Conservation (phyloP, 164 flowering plant genomes). For the Macadamia tetraphylla region DNA sequence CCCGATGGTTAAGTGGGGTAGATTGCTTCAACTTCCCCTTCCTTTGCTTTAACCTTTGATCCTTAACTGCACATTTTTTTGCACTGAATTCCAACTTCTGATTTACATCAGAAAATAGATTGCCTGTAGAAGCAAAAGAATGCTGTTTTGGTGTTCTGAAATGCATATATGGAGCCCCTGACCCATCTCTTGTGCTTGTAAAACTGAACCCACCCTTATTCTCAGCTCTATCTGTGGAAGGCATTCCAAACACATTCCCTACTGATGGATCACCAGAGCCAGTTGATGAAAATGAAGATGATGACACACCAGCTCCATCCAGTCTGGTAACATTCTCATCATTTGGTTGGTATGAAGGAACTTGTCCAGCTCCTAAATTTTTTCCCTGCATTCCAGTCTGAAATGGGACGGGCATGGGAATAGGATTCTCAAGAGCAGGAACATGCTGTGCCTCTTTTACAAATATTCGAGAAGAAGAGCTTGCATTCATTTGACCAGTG, state of each 20-base stretch:
- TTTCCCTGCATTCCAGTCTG: conserved; percentile 14
- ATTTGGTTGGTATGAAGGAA: conserved; percentile 10
- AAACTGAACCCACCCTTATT: conserved; percentile 28
- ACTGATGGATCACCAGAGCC: conserved; percentile 16
- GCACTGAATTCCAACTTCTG: conserved; percentile 39
- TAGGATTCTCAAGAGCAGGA: conserved; percentile 10
- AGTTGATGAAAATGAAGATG: conserved; percentile 19
- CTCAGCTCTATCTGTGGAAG: conserved; percentile 19
- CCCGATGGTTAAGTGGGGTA: conserved; percentile 24
- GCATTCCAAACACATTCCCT: conserved; percentile 14
- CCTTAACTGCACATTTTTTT: conserved; percentile 35
- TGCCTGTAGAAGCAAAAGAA: conserved; percentile 14
- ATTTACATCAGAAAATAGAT: conserved; percentile 26
- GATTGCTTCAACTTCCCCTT: conserved; percentile 41
- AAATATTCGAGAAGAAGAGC: conserved; percentile 12
- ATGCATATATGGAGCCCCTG: conserved; percentile 23
- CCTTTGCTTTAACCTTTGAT: conserved; percentile 34
- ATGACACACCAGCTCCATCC: conserved; percentile 12
- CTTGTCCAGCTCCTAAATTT: conserved; percentile 9
- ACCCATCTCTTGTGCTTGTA: conserved; percentile 23
- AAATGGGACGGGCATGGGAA: conserved; percentile 20
- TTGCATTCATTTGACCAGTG: conserved; percentile 8
- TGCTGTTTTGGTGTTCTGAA: conserved; percentile 33
- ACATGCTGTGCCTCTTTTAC: conserved; percentile 10
- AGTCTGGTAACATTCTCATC: conserved; percentile 14